Evolutionary conservation across 2,329 filamentous ascomycete species (phyloP).

Genomic region (Colletotrichum sublineola): DNA sequence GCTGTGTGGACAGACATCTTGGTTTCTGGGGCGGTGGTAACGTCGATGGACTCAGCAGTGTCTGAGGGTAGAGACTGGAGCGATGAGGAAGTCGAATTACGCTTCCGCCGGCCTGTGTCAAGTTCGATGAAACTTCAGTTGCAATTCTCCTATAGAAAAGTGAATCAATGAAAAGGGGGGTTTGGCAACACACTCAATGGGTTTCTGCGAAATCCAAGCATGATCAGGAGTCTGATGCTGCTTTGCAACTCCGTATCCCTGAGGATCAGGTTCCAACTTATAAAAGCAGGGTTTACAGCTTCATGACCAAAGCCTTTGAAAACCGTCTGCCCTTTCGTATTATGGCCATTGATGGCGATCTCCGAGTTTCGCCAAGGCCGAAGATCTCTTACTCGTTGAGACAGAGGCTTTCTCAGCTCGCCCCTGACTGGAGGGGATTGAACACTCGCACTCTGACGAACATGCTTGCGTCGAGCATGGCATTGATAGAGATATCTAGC

Average conservation of each 20-base stretch:
- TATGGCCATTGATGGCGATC: neutral
- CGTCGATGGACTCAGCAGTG: constrained; percentile 14
- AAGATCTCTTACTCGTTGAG: constrained; percentile 6
- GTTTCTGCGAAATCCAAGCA: constrained; percentile 41
- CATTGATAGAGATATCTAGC: constrained; percentile 4
- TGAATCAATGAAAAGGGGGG: neutral
- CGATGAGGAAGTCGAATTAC: constrained; percentile 32
- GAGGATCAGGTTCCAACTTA: neutral
- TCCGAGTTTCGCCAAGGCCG: neutral
- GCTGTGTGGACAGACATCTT: constrained; percentile 22
- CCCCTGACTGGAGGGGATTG: neutral
- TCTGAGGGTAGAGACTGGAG: constrained; percentile 22
- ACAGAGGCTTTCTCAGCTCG: constrained; percentile 14
- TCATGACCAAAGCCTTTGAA: neutral
- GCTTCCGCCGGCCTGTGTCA: constrained; percentile 30
- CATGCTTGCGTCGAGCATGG: constrained; percentile 23
- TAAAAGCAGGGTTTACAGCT: neutral
- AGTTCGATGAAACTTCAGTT: constrained; percentile 5
- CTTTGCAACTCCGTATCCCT: too few species aligned
- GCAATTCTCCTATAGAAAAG: neutral
- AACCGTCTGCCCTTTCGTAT: neutral
- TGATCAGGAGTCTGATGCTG: constrained; percentile 11
- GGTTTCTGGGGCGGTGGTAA: constrained; percentile 4
- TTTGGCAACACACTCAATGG: constrained; percentile 26
- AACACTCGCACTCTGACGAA: neutral